Base-by-base conservation (phyloP, 2,329 filamentous ascomycete species). In the Diplodia seriata region DNA sequence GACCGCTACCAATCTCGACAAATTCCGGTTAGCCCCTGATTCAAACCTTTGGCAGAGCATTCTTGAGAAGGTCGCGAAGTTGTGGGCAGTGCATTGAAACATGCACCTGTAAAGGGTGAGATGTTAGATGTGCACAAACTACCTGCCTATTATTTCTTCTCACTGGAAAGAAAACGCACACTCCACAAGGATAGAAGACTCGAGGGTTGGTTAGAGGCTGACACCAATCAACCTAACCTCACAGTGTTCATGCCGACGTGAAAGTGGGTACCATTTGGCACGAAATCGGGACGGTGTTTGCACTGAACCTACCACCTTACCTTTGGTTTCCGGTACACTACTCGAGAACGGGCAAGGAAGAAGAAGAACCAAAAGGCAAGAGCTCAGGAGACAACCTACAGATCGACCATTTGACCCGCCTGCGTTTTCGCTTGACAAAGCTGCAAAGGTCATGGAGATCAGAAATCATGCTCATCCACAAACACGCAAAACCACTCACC, bases 361-460 rank as follows among this genome's bases (percentile, higher is more conserved):
- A 1, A 29, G 6, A 47, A 47, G 20, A 14, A 3, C 4, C 26
- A 26, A 57, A 57, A n/a, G 14, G 15, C 4, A 14, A 33, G n/a
- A 31, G 8, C 4, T n/a, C 5, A 61, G 15, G 31, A 55, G 23
- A 23, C 20, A 33, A 26, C 84, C 72, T 81, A 87, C 85, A 88
- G 76, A 76, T 89, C 87, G 53, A 89, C 82, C 14, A 81, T 71
- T 74, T 86, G 82, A 11, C 83, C 84, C 1, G 79, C 77, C 9
- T 82, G 75, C 62, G 79, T 76, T 63, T 76, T 78, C 23, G 67
- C 59, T 76, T 87, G 85, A 68, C 81, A 82, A 14, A 87, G 77
- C 84, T 85, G 47, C 15, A 33, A 1, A 31, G 4, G 54, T 20
- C 68, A 33, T 64, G 5, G 18, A 14, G 9, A 70, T 72, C 51